A percentile compares a stretch with the other conserved stretches of the same genome.
Evolutionary conservation across 441 rosid species (phyloP).

Genomic region (Rhodomyrtus psidioides): DNA sequence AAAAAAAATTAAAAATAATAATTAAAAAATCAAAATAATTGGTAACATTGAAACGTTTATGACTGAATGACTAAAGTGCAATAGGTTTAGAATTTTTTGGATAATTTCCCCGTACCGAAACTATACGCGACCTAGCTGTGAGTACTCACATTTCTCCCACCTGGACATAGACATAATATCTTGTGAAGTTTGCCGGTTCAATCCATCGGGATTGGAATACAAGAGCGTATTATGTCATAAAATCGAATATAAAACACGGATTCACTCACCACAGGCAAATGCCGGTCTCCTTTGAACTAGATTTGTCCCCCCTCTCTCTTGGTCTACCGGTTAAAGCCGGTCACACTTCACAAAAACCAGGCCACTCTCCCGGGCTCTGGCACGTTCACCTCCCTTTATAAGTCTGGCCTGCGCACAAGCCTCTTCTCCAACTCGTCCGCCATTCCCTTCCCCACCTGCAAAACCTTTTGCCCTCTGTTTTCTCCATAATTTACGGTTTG

Average conservation of each 20-base stretch:
- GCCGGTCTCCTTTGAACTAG: not conserved
- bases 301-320: not conserved
- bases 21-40: no score
- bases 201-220: not conserved
- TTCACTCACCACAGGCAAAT: not conserved
- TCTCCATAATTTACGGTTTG: not conserved
- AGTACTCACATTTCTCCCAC: no score
- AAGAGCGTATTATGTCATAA: not conserved
- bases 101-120: no score
- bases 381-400: not conserved
- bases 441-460: not conserved
- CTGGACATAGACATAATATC: not conserved
- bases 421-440: not conserved
- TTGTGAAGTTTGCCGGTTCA: rapidly evolving
- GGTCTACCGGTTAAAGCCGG: not conserved
- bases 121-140: not conserved
- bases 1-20: no score
- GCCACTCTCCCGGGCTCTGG: not conserved
- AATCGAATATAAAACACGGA: not conserved
- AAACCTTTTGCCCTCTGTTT: not conserved
- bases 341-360: not conserved
- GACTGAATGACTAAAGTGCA: no score
- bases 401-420: not conserved
- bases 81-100: no score
- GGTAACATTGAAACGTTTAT: no score